Base-by-base conservation (phyloP, 306 rosid genomes). In the Hippophae rhamnoides region DNA sequence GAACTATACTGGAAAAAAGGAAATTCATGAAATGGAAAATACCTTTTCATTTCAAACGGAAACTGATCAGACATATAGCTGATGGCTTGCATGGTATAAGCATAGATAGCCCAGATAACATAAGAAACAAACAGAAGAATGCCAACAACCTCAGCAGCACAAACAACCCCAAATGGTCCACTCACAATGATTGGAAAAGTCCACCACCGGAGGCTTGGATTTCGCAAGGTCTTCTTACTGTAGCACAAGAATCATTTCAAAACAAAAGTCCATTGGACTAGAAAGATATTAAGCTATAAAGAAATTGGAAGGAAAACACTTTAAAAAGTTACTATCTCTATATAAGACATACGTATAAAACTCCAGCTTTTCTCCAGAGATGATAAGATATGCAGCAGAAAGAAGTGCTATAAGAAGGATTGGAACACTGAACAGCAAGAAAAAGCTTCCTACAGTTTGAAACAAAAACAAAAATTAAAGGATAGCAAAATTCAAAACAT, bases 111-210 rank as follows among this genome's bases (percentile, higher is more conserved):
- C 85, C 86, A 86, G 26, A 82, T 42, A 67, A 87, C 90, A 77
- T 69, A 90, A 0, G 67, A 72, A 6, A 43, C 48, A 68, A 87
- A 78, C 45, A 90, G 80, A 41, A 86, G 31, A 62, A 90, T 90
- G 49, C 95, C 97, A 55, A 87, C 67, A 0, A 87, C 40, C 76
- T 90, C 97, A 56, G 94, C 64, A 43, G 85, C 97, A 71, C 90
- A 82, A 79, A 90, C 87, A 31, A 90, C 94, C 51, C 93, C 95
- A 52, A 90, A 81, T 38, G 97, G 94, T 47, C 95, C 97, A 18
- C 83, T 81, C 57, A 90, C 83, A 47, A 90, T 49, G 76, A 84
- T 82, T 44, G 97, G 97, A 59, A 86, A 77, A 0, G 97, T 90
- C 97, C 95, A 90, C 58, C 87, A 78, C 49, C 89, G 72, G 52